Evolutionary conservation across 371 early-diverging fungal species (phyloP).

Genomic region (Mortierella sp.): DNA sequence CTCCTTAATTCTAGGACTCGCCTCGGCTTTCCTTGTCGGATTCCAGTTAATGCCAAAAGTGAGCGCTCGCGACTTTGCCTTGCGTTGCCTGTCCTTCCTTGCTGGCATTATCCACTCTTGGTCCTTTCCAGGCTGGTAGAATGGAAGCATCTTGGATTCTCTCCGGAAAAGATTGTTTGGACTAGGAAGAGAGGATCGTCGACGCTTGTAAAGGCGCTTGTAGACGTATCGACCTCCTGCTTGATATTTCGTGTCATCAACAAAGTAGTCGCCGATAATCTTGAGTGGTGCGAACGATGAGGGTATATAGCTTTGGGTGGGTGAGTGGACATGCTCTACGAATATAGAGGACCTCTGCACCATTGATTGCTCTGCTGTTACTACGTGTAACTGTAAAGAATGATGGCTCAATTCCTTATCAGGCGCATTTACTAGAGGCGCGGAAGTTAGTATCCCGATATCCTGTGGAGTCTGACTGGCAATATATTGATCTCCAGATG

Average conservation of each 20-base stretch:
- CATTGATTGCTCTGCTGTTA: constrained; percentile 8
- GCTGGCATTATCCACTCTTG: constrained; percentile 44
- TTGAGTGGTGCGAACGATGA: constrained; percentile 48
- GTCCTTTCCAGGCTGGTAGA: constrained; percentile 52
- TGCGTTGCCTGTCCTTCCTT: constrained; percentile 18
- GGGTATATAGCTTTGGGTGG: constrained; percentile 50
- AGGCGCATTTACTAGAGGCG: neutral
- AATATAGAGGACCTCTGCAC: constrained; percentile 24
- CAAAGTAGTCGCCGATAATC: constrained; percentile 41
- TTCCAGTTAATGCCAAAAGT: constrained; percentile 19
- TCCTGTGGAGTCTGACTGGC: constrained; percentile 22
- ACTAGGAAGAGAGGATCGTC: constrained; percentile 21
- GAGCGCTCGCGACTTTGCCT: constrained; percentile 8
- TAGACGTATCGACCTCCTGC: constrained; percentile 49
- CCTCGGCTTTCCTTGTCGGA: constrained; percentile 1
- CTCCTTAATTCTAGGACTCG: neutral
- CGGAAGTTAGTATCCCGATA: constrained; percentile 25
- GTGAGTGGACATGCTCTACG: constrained; percentile 31
- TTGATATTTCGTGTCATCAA: constrained; percentile 53
- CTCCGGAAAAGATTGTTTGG: constrained; percentile 13
- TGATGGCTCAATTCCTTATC: constrained; percentile 16
- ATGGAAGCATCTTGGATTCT: constrained; percentile 35
- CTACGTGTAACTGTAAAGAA: neutral
- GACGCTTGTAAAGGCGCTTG: constrained; percentile 40
- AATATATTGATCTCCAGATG: constrained; percentile 19